Conservation (phyloP, 345 rosid genomes). For the Kernera saxatilis region DNA sequence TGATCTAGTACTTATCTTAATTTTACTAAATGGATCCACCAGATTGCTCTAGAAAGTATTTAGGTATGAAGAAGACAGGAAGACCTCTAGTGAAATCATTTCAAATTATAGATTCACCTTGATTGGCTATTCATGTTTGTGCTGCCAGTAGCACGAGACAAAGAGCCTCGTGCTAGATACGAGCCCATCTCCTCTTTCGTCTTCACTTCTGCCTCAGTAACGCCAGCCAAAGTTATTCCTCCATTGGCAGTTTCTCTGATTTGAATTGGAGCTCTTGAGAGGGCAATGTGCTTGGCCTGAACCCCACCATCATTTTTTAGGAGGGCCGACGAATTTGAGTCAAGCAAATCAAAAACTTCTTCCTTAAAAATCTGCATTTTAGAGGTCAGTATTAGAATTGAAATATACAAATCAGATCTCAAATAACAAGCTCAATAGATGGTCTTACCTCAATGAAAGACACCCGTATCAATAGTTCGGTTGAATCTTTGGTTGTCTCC, state of each 20-base stretch:
- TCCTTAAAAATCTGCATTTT: slow-evolving; percentile 78
- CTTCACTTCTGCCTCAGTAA: slow-evolving; percentile 83
- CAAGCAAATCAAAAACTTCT: slow-evolving; percentile 91
- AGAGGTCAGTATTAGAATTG: neutral
- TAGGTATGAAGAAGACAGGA: neutral
- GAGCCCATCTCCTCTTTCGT: slow-evolving; percentile 89
- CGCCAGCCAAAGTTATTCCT: slow-evolving; percentile 95
- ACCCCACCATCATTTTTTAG: slow-evolving; percentile 44
- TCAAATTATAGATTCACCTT: slow-evolving; percentile 38
- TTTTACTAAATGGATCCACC: neutral
- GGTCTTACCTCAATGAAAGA: slow-evolving; percentile 85
- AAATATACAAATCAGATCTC: neutral
- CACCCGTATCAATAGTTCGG: slow-evolving; percentile 71
- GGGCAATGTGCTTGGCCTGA: slow-evolving; percentile 39
- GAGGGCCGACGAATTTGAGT: slow-evolving; percentile 40
- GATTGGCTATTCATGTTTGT: slow-evolving; percentile 99
- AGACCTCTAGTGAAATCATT: neutral
- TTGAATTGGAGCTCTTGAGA: slow-evolving; percentile 72
- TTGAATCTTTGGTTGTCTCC: slow-evolving; percentile 39
- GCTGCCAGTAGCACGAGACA: slow-evolving; percentile 89
- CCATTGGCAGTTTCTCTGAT: slow-evolving; percentile 88
- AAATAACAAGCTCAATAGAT: neutral
- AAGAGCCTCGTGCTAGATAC: slow-evolving; percentile 65
- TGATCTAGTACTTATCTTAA: neutral
- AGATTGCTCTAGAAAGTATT: neutral